These are phyloP conservation scores for Exophiala sideris DNA, from an alignment of 2,329 filamentous ascomycete species.

Conservation along the genomic window DNA sequence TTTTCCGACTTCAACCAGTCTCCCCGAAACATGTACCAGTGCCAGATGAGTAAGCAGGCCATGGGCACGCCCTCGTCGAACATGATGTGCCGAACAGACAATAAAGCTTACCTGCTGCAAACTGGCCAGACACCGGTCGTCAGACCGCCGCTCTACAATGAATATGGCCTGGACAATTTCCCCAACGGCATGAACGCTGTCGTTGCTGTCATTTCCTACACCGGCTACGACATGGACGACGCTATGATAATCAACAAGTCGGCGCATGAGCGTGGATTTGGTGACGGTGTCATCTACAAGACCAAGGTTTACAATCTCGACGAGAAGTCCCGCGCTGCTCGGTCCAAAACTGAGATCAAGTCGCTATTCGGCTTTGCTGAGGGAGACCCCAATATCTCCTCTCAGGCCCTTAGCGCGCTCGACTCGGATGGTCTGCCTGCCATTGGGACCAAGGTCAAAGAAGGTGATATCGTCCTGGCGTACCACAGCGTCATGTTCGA, in stretches of 20 bases:
- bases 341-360: conserved; percentile 64
- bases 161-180: conserved; percentile 96
- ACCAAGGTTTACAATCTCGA: conserved; percentile 89
- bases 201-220: conserved; percentile 97
- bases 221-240: conserved; percentile 99
- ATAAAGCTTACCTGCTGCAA: conserved; percentile 92
- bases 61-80: conserved; percentile 95
- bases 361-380: conserved; percentile 89
- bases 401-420: conserved; percentile 66
- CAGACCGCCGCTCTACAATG: conserved; percentile 86
- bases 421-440: conserved; percentile 85
- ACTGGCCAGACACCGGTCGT: conserved; percentile 95
- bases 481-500: conserved; percentile 86
- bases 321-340: conserved; percentile 63
- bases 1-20: conserved; percentile 99
- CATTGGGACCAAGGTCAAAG: conserved; percentile 71
- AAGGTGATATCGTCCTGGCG: conserved; percentile 82
- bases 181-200: conserved; percentile 94
- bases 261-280: conserved; percentile 91
- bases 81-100: conserved; percentile 83
- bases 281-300: conserved; percentile 95
- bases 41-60: conserved; percentile 98
- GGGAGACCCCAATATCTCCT: conserved; percentile 51
- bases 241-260: conserved; percentile 99
- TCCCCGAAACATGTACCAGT: conserved; percentile 98